phyloP scores from a whole-genome alignment of 2,329 filamentous ascomycete species.

The Colletotrichum truncatum region DNA sequence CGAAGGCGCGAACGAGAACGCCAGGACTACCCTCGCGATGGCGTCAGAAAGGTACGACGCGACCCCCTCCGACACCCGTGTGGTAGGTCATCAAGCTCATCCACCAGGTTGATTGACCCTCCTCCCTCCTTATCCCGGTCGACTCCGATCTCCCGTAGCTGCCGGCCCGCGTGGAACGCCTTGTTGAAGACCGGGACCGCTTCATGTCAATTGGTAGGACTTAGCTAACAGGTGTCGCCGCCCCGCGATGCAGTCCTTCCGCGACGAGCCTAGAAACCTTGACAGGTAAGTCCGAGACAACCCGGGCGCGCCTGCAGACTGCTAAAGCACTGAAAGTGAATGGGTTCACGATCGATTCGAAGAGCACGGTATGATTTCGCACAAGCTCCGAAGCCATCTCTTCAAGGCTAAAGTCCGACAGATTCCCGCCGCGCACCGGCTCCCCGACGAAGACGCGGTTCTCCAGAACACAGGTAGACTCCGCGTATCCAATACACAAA shows the following conservation, averaged over 20 bases:
- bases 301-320: constrained; percentile 35
- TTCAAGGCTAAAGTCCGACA: constrained; percentile 33
- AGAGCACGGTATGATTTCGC: constrained; percentile 67
- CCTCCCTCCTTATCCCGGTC: constrained; percentile 33
- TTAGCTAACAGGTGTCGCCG: constrained; percentile 46
- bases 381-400: not conserved
- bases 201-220: constrained; percentile 21
- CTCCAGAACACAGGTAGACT: constrained; percentile 48
- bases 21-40: constrained; percentile 75
- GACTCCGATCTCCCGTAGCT: constrained; percentile 8
- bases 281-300: constrained; percentile 66
- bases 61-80: not conserved
- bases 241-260: constrained; percentile 65
- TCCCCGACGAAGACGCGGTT: constrained; percentile 52
- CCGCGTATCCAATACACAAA: constrained; percentile 27
- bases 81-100: constrained; percentile 17
- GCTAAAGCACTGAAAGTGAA: constrained; percentile 63
- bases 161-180: constrained; percentile 1
- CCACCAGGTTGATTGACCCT: constrained; percentile 26
- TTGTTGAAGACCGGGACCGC: constrained; percentile 22
- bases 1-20: constrained; percentile 42
- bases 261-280: constrained; percentile 71
- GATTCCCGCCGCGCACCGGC: constrained; percentile 51
- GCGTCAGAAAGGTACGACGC: constrained; percentile 83
- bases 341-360: constrained; percentile 96